phyloP scores from a whole-genome alignment of 2,329 filamentous ascomycete genomes.

The Emericellopsis atlantica region DNA sequence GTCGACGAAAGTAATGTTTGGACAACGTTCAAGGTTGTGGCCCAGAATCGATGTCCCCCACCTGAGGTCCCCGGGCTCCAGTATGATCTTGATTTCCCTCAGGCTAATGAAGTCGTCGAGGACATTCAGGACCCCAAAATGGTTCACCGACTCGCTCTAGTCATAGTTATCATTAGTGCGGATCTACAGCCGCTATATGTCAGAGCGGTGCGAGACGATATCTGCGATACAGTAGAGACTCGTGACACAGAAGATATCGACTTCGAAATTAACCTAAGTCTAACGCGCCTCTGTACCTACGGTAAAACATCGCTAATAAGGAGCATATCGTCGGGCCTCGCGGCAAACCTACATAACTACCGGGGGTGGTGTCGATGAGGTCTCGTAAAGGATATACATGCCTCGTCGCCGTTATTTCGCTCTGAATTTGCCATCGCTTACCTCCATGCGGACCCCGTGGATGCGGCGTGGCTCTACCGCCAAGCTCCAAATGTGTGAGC shows the following conservation, averaged over 20 bases:
- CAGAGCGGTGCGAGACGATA: slow-evolving; percentile 2
- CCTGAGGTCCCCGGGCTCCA: slow-evolving; percentile 1
- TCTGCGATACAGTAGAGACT: not conserved
- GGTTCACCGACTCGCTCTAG: slow-evolving; percentile 2
- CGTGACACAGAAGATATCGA: slow-evolving; percentile 5
- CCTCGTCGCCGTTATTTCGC: not conserved
- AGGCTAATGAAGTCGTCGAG: slow-evolving; percentile 2
- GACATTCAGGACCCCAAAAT: not conserved
- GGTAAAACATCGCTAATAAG: not conserved
- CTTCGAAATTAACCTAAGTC: slow-evolving; percentile 3
- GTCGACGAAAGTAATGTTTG: slow-evolving; percentile 2
- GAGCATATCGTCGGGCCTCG: not conserved
- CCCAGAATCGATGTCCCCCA: not conserved
- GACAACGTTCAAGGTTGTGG: slow-evolving; percentile 1
- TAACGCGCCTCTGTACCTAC: slow-evolving; percentile 1
- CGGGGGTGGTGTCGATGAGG: slow-evolving; percentile 1
- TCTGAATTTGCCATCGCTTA: not conserved
- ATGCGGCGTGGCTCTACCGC: slow-evolving; percentile 1
- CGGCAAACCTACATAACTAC: slow-evolving; percentile 2
- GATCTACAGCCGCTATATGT: slow-evolving; percentile 3
- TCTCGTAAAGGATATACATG: slow-evolving; percentile 3
- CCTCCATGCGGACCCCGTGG: not conserved
- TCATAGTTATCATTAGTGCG: slow-evolving; percentile 3
- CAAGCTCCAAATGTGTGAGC: slow-evolving; percentile 4
- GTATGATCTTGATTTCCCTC: slow-evolving; percentile 3